A percentile compares a stretch with the other conserved stretches of the same genome.
These are phyloP conservation scores for Sporobolomyces phaffii DNA, from an alignment of 768 basidiomycete species.

Conservation along the genomic window DNA sequence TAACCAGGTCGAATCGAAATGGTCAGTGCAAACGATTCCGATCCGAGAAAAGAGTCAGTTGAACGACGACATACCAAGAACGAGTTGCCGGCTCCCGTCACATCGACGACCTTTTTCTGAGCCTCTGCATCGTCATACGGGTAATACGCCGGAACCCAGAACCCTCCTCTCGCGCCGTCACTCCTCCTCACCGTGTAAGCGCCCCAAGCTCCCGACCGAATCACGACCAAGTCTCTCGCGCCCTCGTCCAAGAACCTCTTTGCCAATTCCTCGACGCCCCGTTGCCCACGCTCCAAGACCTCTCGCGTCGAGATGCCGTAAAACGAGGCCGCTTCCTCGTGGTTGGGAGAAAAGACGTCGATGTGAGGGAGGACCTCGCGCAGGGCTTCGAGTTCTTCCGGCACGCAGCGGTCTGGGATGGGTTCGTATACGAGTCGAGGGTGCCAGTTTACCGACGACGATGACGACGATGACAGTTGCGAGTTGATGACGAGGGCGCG, in stretches of 20 bases:
- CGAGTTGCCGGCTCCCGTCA: constrained; percentile 86
- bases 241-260: constrained; percentile 33
- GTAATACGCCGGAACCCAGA: constrained; percentile 76
- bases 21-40: not conserved
- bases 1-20: too few species aligned
- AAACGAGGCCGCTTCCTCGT: constrained; percentile 67
- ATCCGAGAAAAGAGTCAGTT: constrained; percentile 14
- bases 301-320: constrained; percentile 58
- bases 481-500: constrained; percentile 63
- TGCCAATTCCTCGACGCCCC: constrained; percentile 48
- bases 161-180: constrained; percentile 45
- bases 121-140: constrained; percentile 43
- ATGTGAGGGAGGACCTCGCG: constrained; percentile 57
- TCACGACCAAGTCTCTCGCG: constrained; percentile 53
- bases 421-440: constrained; percentile 76
- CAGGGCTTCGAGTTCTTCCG: constrained; percentile 68
- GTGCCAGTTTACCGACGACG: constrained; percentile 54
- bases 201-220: constrained; percentile 68
- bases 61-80: constrained; percentile 61
- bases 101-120: constrained; percentile 59
- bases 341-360: constrained; percentile 76
- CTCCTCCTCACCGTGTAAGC: constrained; percentile 57
- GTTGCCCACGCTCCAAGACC: constrained; percentile 35
- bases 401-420: constrained; percentile 76
- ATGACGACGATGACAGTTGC: too few species aligned